Evolutionary conservation across 305 asterid genomes (phyloP), one percentile per base, ranked within the genome.

Genomic region (Fraxinus floribunda): DNA sequence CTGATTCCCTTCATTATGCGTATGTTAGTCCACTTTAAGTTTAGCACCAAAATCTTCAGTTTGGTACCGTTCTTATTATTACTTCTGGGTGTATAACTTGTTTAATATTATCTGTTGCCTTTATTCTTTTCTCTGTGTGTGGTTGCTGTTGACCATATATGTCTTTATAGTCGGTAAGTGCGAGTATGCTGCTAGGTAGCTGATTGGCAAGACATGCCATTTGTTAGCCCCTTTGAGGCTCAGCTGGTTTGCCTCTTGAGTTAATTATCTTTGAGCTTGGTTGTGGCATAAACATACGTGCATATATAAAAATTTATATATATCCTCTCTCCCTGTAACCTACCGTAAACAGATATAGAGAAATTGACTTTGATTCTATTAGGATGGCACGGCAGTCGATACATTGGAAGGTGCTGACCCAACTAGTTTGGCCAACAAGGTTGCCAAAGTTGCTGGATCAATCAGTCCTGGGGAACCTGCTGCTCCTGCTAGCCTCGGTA

Each of bases 321-420:
- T 4, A 11, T 29, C 41, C 41, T 30, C 41, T 70, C 39, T 13
- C 75, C 39, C 75, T 20, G 16, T 13, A 30, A 13, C 22, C 10
- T 29, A 70, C 39, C 34, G 16, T 11, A 70, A 70, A 26, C 20
- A 13, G 39, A 68, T 11, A 7, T 30, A 15, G 36, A 20, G 36
- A 66, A 66, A 24, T 26, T 26, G 34, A 71, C 75, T 80, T 84
- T 80, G 85, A 80, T 86, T 80, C 76, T 81, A 8, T 78, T 88
- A 97, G 99, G 97, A 89, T 83, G 97, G 94, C 70, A 97, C 90
- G 85, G 82, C 81, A 34, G 92, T 93, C 80, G 98, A 97, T 84
- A 91, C 90, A 78, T 88, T 95, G 87, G 98, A 94, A 91, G 98
- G 99, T 77, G 99, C 98, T 6, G 95, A 97, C 85, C 99, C 99